Evolutionary conservation across 352 stramenopile species (phyloP), one percentile per base, ranked within the genome.

Genomic region (Phytophthora pluvialis): DNA sequence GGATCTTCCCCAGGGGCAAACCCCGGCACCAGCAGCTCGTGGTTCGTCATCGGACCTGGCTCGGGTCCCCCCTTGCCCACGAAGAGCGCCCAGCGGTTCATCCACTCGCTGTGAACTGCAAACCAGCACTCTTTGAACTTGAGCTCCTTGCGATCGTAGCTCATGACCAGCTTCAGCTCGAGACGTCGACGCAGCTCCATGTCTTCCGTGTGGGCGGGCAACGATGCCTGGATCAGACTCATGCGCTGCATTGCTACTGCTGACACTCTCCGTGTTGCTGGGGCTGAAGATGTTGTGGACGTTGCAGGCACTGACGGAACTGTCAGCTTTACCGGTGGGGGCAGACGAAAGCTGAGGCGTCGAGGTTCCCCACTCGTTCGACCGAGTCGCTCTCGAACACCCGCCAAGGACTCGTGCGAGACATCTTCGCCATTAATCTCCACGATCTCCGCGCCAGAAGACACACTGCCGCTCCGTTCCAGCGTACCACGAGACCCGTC

Each of bases 81-180:
- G 53, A 83, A 93, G 1, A 63, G 52, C 15, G 76, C 76, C 84
- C 84, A 93, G 12, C 72, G 72, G 44, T 79, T 74, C 71, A 93
- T 89, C 84, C 84, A 93, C 43, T 76, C 55, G 8, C 71, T 67
- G 38, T 86, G 64, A 21, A 93, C 50, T 7, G 87, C 58, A 50
- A 93, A 77, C 84, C 84, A 93, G 73, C 81, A 91, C 73, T 93
- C 80, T 57, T 80, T 79, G 35, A 78, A 80, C 54, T 77, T 80
- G 52, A 91, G 59, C 52, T 75, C 77, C 35, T 74, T 74, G 36
- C 66, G 60, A 64, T 93, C 84, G 59, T 77, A 70, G 33, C 70
- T 80, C 53, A 88, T 76, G 29, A 93, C 51, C 25, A 91, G 63
- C 47, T 69, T 58, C 0, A 91, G 57, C 56, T 93, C 84, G 7